phyloP scores from a whole-genome alignment of 495 filamentous ascomycete species.

The Stereocaulon alpinum region DNA sequence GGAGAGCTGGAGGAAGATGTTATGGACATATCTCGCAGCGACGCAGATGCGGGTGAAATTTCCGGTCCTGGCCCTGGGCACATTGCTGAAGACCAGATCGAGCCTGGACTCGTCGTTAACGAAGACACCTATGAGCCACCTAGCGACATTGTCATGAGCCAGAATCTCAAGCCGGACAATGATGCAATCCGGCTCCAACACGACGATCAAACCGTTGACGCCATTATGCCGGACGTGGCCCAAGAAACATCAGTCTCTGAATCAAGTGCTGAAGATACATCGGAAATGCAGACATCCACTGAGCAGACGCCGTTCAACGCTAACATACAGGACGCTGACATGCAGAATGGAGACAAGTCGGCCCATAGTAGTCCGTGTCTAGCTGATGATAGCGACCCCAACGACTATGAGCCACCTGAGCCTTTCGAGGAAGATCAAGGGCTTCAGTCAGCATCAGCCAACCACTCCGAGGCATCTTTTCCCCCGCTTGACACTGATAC shows the following conservation, averaged over 20 bases:
- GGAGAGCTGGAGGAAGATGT: constrained; percentile 18
- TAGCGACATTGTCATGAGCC: neutral
- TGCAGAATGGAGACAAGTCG: neutral
- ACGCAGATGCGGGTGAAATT: constrained; percentile 18
- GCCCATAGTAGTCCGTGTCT: neutral
- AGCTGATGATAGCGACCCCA: constrained; percentile 26
- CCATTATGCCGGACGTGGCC: neutral
- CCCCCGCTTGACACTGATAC: neutral
- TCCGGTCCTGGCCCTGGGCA: constrained; percentile 6
- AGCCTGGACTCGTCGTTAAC: neutral
- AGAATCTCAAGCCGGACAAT: neutral
- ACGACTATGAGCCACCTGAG: constrained; percentile 51
- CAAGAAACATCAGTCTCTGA: neutral
- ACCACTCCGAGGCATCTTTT: constrained; percentile 4
- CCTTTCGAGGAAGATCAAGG: constrained; percentile 20
- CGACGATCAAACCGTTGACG: neutral
- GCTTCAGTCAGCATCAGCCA: neutral
- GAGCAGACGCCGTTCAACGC: neutral
- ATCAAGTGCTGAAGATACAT: neutral
- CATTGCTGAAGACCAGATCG: neutral
- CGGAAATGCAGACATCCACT: neutral
- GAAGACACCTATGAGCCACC: constrained; percentile 16
- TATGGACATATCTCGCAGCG: constrained; percentile 23
- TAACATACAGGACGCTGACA: neutral
- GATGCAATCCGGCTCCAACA: neutral